Evolutionary conservation across 2,329 filamentous ascomycete genomes (phyloP).

Genomic region (Truncatella angustata): DNA sequence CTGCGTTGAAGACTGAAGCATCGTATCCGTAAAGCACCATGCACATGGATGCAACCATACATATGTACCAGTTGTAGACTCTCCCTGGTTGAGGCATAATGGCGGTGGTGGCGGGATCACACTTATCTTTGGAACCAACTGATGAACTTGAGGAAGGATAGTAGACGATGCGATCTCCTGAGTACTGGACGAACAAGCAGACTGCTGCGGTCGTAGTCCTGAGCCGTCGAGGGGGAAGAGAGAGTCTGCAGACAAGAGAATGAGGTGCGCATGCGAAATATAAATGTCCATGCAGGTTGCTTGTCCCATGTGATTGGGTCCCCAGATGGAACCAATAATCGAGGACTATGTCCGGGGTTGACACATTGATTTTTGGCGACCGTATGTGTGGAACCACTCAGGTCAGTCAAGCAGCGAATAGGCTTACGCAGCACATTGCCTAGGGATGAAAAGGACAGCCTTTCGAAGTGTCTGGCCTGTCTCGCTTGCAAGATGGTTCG

Average conservation of each 20-base stretch:
- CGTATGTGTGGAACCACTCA: not conserved
- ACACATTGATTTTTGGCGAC: not conserved
- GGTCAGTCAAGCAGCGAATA: not conserved
- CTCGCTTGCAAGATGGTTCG: constrained; percentile 3
- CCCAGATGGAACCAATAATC: not conserved
- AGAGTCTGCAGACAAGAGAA: not conserved
- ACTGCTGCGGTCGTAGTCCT: not conserved
- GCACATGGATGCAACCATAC: constrained; percentile 67
- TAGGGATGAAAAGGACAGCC: not conserved
- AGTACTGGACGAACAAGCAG: not conserved
- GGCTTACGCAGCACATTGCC: not conserved
- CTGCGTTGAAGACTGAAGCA: constrained; percentile 71
- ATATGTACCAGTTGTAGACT: constrained; percentile 59
- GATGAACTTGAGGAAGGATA: not conserved
- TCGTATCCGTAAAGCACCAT: constrained; percentile 77
- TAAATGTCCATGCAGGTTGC: not conserved
- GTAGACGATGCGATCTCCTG: not conserved
- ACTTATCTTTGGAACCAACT: not conserved
- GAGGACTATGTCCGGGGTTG: not conserved
- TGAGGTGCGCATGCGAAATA: not conserved
- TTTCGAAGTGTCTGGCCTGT: not conserved
- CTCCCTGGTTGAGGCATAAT: constrained; percentile 35
- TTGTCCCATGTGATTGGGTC: not conserved
- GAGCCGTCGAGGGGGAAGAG: not conserved
- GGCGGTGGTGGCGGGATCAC: constrained; percentile 14